Evolutionary conservation across 106 monocot species (phyloP), one percentile per base, ranked within the genome.

Genomic region (Apostasia ramifera): DNA sequence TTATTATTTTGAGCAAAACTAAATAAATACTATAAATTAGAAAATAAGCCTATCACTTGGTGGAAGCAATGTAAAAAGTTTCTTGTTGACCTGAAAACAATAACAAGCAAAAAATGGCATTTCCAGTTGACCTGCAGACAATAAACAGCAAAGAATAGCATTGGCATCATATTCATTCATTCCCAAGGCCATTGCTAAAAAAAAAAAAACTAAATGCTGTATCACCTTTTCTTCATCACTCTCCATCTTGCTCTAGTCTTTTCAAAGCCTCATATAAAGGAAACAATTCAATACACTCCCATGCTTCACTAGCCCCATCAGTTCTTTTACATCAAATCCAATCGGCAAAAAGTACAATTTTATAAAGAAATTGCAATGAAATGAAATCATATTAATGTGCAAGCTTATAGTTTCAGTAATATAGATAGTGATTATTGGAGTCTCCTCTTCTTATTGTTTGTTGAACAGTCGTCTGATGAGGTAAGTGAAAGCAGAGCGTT

Each of bases 401-500:
- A 41, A 59, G 38, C 9, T 8, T 8, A 59, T n/a, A 9, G 4
- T 56, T 56, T 8, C 14, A 13, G n/a, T 12, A 12, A 13, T 1
- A 10, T 26, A 26, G 26, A 26, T 26, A 26, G 26, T 26, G 26
- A 56, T 12, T 56, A n/a, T 56, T 12, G 56, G 4, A 12, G 56
- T n/a, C n/a, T n/a, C 4, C 26, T 45, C n/a, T 1, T 8, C n/a
- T 63, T 50, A 50, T 50, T 8, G 8, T 8, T 8, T 0, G 50
- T 4, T 4, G 50, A 8, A 50, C 6, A 44, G 4, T 9, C 10
- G 12, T 40, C 11, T 61, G 9, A 43, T 61, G 40, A 57, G 2
- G 6, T 57, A 42, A 10, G 9, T 47, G 79, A 71, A 53, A 57
- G 53, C 63, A 72, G 69, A 26, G 44, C 8, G 63, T 55, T 88